Percentiles rank a stretch among this genome's conserved stretches.
Conservation (phyloP, 1,284 basidiomycete species). For the Microbotryomycetes sp. region DNA sequence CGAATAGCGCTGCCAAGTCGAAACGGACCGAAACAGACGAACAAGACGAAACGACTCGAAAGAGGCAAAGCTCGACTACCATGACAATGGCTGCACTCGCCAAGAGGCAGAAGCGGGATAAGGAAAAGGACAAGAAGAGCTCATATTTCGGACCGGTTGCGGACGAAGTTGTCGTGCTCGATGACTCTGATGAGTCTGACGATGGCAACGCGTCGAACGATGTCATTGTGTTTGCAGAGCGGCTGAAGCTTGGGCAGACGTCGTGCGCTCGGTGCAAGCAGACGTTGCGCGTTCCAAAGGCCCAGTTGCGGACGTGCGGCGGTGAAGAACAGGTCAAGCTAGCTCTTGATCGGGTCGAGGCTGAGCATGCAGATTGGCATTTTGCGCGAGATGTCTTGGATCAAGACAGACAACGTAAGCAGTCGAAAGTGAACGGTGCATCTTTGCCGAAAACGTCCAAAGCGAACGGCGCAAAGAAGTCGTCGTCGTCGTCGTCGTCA, state of each 20-base stretch:
- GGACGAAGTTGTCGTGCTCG: background rate
- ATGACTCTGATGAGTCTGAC: background rate
- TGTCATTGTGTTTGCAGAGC: background rate
- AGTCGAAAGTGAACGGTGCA: conserved; percentile 2
- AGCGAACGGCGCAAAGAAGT: background rate
- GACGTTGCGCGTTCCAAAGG: background rate
- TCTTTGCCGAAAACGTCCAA: background rate
- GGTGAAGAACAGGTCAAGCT: conserved; percentile 37
- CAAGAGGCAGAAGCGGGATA: background rate
- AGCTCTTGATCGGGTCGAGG: conserved; percentile 49
- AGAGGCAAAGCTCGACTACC: background rate
- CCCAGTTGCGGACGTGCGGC: conserved; percentile 9
- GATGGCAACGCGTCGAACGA: background rate
- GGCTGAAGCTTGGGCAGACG: background rate
- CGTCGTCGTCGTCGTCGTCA: background rate
- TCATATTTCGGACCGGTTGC: background rate
- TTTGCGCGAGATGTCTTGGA: conserved; percentile 64
- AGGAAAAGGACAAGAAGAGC: background rate
- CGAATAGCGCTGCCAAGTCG: background rate
- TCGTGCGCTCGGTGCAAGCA: background rate
- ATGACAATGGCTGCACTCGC: background rate
- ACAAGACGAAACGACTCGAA: background rate
- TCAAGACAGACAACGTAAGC: conserved; percentile 30
- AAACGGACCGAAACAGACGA: background rate
- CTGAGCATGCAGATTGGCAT: conserved; percentile 81